Base-by-base conservation (phyloP, 345 rosid species). In the Cardamine occulta region DNA sequence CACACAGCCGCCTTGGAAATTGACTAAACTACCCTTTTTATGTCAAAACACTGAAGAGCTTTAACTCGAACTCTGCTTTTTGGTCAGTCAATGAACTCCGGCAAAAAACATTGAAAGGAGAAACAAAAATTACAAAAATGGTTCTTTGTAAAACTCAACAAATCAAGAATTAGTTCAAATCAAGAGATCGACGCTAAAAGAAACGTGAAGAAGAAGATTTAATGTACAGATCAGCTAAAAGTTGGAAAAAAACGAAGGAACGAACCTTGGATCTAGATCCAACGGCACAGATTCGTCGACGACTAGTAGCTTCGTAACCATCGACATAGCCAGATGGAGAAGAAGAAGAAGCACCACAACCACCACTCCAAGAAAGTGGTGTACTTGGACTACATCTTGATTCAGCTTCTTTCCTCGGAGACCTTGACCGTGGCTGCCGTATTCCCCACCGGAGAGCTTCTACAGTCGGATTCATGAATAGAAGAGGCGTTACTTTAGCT, bases 231-330 rank as follows among this genome's bases (percentile, higher is more conserved):
- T 80, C 81, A 56, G 63, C 47, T 23, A 59, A 55, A 21, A 34
- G 26, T 0, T 15, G 52, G 12, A 26, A 32, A 34, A 18, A 61
- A 24, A 40, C 6, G 26, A 48, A 53, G 1, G 24, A 2, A 75
- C 47, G 24, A 78, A 89, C 97, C 95, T 91, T 89, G 80, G 95
- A 89, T 86, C 88, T 89, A 86, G 81, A 82, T 68, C 81, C 83
- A 62, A 86, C 69, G 73, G 86, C 63, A 56, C 47, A 40, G 45
- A 58, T 58, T 59, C 79, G 85, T 62, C 78, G 86, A 18, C 79
- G 81, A 78, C 89, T 86, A 53, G 89, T 81, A 26, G 88, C 95
- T 44, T 90, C 98, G 63, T 74, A 82, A 28, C 91, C 89, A 45
- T 86, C 96, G 71, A 76, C 82, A 21, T 88, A 78, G 29, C 81